Evolutionary conservation across 495 filamentous ascomycete species (phyloP), one percentile per base, ranked within the genome.

Genomic region (Trichoderma reesei): DNA sequence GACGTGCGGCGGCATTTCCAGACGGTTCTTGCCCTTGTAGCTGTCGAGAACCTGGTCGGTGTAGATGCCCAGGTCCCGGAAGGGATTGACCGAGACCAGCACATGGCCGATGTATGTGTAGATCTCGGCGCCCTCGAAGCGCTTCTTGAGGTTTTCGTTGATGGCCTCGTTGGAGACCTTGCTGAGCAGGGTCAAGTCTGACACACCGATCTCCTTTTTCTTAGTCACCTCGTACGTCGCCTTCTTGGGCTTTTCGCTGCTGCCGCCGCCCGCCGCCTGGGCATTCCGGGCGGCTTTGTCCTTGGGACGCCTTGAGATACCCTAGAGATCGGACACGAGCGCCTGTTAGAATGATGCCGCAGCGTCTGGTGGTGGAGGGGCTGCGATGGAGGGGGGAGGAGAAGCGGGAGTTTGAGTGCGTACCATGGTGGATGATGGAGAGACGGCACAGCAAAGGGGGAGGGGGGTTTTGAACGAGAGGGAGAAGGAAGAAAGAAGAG

Each of bases 41-140:
- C 88, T 91, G 56, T 92, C 84, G 68, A 98, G 86, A 39, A 97
- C 91, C 66, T 85, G 78, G 66, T 98, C 93, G 68, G 92, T 97
- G 78, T 99, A 99, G 74, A 99, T 98, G 63, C 94, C 95, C 81
- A 99, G 83, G 72, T 99, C 95, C 72, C 90, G 86, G 76, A 99
- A 99, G 54, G 95, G 95, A 77, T 99, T 99, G 76, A 99, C 95
- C 36, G 95, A 98, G 67, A 99, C 95, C 82, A 99, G 75, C 75
- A 99, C 95, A 90, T 98, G 93, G 76, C 95, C 95, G 72, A 99
- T 99, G 79, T 99, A 99, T 64, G 95, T 99, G 79, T 99, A 99
- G 73, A 99, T 99, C 78, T 98, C 92, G 67, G 80, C 86, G 81
- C 92, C 90, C 70, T 97, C 90, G 74, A 99, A 99, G 46, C 95